Percentiles rank a stretch among this genome's conserved stretches.
Evolutionary conservation across 495 filamentous ascomycete species (phyloP).

Genomic region (Aspergillus baeticus): DNA sequence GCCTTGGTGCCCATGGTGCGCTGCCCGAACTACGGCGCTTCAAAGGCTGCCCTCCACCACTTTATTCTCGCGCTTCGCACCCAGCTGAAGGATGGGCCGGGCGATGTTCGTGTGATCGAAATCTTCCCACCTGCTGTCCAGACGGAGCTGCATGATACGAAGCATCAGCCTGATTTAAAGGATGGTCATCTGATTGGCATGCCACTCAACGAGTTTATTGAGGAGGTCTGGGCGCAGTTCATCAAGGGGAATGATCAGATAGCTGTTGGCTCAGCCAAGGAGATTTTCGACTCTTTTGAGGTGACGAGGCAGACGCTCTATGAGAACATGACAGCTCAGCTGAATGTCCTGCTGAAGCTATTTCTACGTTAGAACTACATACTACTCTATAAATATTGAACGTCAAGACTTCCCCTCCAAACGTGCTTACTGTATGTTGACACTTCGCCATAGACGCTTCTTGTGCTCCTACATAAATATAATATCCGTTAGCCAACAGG

Average conservation of each 20-base stretch:
- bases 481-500: no score
- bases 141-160: conserved; percentile 48
- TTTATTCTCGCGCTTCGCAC: conserved; percentile 59
- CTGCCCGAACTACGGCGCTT: conserved; percentile 46
- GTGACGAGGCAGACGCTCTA: conserved; percentile 38
- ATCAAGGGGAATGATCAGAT: conserved; percentile 49
- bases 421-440: no score
- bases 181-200: conserved; percentile 56
- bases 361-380: conserved; percentile 26
- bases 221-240: conserved; percentile 59
- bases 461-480: no score
- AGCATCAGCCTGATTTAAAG: conserved; percentile 39
- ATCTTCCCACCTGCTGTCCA: conserved; percentile 68
- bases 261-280: conserved; percentile 31
- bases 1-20: conserved; percentile 43
- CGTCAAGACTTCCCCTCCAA: no score
- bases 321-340: conserved; percentile 34
- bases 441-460: no score
- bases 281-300: conserved; percentile 38
- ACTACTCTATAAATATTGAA: no score
- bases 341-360: conserved; percentile 30
- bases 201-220: conserved; percentile 59
- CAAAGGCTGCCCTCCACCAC: conserved; percentile 49
- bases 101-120: conserved; percentile 59
- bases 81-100: conserved; percentile 50